Evolutionary conservation across 805 yeast species (phyloP), one percentile per base, ranked within the genome.

Genomic region (Schizosaccharomyces octosporus): DNA sequence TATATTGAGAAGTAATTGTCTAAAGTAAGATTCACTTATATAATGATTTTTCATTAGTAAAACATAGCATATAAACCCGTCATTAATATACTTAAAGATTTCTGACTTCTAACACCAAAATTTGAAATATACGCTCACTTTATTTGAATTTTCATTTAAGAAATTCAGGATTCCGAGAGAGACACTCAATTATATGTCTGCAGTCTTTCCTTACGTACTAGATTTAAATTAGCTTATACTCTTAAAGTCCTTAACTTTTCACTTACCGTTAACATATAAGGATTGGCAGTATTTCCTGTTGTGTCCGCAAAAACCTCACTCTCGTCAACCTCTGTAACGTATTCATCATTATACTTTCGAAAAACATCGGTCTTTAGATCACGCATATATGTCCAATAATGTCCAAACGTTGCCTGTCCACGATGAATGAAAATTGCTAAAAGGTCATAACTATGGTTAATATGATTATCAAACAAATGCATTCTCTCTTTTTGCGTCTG

Each of bases 331-430:
- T 84, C 94, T 2, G 87, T 81, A n/a, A 93, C 95, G n/a, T 78
- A 77, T 67, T 93, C 97, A 73, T 93, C 98, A 68, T 93, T 93
- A 71, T 93, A 93, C 73, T 87, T 89, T 64, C 96, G 76, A 79
- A 81, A 93, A 24, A 85, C 73, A 36, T 79, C 77, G 21, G 77
- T 75, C 64, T 77, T 77, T 2, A 81, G 79, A 71, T 93, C 97
- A 63, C 79, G 81, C 64, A 93, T 89, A 69, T 90, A 93, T 19
- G 90, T 80, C 97, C 97, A 93, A 71, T 93, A 93, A 71, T 93
- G 98, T 1, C 98, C 98, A 68, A 86, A 90, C 61, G 87, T 82
- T 0, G 96, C 97, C 67, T 88, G 94, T 5, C 98, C 98, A 60
- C 96, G 76, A 70, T 93, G 98, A 59, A 93, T 87, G 69, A 93